phyloP scores from a whole-genome alignment of 2,329 filamentous ascomycete species.

The Arthrinium phaeospermum region DNA sequence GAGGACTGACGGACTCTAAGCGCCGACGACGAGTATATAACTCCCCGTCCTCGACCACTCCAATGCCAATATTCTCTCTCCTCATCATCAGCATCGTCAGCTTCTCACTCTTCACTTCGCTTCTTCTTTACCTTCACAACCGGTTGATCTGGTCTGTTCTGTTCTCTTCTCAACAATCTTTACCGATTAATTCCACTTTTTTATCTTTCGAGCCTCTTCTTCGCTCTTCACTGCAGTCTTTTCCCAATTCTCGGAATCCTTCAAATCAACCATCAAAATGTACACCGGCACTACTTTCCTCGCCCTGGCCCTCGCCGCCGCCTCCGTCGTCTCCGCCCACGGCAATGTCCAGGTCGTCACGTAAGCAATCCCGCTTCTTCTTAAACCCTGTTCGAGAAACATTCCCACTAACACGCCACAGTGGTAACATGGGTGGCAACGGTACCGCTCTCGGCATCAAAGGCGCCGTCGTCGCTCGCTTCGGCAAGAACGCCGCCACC shows the following conservation, averaged over 20 bases:
- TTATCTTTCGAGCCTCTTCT: slow-evolving; percentile 7
- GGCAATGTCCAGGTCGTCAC: slow-evolving; percentile 27
- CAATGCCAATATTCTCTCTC: slow-evolving; percentile 7
- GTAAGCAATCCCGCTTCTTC: slow-evolving; percentile 1
- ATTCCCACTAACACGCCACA: neutral
- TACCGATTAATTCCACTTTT: slow-evolving; percentile 8
- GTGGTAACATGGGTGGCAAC: slow-evolving; percentile 29
- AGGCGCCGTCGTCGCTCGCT: slow-evolving; percentile 30
- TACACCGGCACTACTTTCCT: slow-evolving; percentile 21
- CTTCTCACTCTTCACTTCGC: slow-evolving; percentile 18
- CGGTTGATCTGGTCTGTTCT: slow-evolving; percentile 25
- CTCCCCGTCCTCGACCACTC: neutral
- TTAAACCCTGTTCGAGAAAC: neutral
- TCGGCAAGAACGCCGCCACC: slow-evolving; percentile 33
- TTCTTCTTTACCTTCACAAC: slow-evolving; percentile 18
- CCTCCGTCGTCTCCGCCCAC: slow-evolving; percentile 36
- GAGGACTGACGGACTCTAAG: neutral
- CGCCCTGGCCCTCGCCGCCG: slow-evolving; percentile 26
- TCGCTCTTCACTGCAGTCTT: slow-evolving; percentile 7
- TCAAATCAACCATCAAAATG: slow-evolving; percentile 15
- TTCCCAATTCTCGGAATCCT: neutral
- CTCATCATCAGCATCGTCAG: slow-evolving; percentile 21
- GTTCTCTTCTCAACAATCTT: slow-evolving; percentile 24
- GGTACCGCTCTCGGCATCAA: slow-evolving; percentile 28
- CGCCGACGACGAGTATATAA: slow-evolving; percentile 21